Base-by-base conservation (phyloP, 2,329 filamentous ascomycete species). In the Aureobasidium sp. region DNA sequence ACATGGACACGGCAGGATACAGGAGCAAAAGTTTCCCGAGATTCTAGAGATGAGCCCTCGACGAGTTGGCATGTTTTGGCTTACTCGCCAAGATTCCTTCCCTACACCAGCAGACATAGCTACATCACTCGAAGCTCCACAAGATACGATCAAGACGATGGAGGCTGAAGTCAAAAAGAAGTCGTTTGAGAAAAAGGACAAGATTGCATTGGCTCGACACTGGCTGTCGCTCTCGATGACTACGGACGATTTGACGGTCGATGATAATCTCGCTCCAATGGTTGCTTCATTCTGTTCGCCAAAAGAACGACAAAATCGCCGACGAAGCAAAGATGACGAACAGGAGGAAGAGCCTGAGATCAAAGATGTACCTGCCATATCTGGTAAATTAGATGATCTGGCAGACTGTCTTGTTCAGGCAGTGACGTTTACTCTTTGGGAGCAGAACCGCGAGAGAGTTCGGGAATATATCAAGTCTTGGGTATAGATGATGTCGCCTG, bases 381-480 rank as follows among this genome's bases (percentile, higher is more conserved):
- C 74, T 27, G 72, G 71, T n/a, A 96, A 96, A 77, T 77, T 95
- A 62, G 93, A 97, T 77, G 93, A 97, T 80, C 79, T 97, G 58
- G 91, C 93, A 0, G 93, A 97, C 80, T 92, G 90, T 74, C 79
- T 96, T 31, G 76, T 96, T 63, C 93, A 97, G 76, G 93, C 90
- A 2, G 83, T 93, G 66, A 90, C 92, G 3, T 95, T 92, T 89
- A 77, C 93, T 43, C 84, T 89, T 67, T 97, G 93, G 93, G 88
- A 94, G 73, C 80, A 84, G 70, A 92, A 92, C 70, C 67, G 77
- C 25, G 47, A 65, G 29, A 64, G 66, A 54, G 68, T 75, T 31
- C 20, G 31, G 11, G 47, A 45, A 8, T 53, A 65, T 25, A 18
- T 62, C 5, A 15, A 33, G 16, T 23, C 20, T 18, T 25, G 36